These are phyloP conservation scores for Harringtonia lauricola DNA, from an alignment of 2,329 filamentous ascomycete genomes.

Conservation along the genomic window DNA sequence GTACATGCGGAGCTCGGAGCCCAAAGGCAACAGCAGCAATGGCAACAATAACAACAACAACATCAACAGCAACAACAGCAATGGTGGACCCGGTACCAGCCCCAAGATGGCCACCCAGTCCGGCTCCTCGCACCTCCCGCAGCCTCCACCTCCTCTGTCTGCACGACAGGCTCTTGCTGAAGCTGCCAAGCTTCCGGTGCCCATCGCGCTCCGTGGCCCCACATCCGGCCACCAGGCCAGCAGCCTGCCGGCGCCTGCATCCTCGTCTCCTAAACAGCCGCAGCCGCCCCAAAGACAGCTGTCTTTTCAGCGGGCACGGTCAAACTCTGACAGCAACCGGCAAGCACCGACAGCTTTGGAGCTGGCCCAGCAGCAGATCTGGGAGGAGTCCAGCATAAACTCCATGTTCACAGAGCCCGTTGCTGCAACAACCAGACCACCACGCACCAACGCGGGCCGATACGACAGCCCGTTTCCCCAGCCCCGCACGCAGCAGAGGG, in stretches of 20 bases:
- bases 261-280: neutral
- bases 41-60: conserved; percentile 2
- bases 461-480: conserved; percentile 12
- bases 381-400: conserved; percentile 25
- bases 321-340: conserved; percentile 15
- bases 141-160: conserved; percentile 15
- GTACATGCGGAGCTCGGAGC: conserved; percentile 14
- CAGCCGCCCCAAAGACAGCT: neutral
- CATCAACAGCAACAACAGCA: conserved; percentile 3
- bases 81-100: conserved; percentile 5
- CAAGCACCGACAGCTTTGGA: conserved; percentile 8
- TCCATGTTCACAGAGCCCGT: conserved; percentile 17
- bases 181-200: conserved; percentile 24
- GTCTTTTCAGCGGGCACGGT: conserved; percentile 7
- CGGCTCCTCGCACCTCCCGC: neutral
- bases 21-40: conserved; percentile 9
- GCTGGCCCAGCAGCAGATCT: conserved; percentile 18
- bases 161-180: conserved; percentile 18
- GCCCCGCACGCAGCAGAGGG: conserved; percentile 6
- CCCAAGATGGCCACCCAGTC: conserved; percentile 3
- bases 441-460: conserved; percentile 1
- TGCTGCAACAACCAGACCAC: conserved; percentile 1
- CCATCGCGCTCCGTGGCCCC: conserved; percentile 19
- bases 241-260: neutral
- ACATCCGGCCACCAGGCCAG: conserved; percentile 14